Percentiles rank a stretch among this genome's conserved stretches.
Conservation (phyloP, 1,284 basidiomycete genomes). For the Tilletia horrida region DNA sequence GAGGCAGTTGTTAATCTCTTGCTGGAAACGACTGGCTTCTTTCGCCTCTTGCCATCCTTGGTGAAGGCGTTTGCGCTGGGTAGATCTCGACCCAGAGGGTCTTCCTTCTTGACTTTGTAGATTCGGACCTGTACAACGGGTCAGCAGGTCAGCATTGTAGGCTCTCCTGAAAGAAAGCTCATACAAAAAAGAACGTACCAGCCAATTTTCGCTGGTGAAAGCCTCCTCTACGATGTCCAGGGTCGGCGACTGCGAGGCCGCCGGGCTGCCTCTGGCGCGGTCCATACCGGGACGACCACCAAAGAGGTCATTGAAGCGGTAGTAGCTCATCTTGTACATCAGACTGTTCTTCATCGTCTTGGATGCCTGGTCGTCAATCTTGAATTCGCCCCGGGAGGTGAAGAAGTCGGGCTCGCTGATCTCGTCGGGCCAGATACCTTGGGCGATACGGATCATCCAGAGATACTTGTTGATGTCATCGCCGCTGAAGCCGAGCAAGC, state of each 20-base stretch:
- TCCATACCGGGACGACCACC: constrained; percentile 56
- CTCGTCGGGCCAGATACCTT: constrained; percentile 93
- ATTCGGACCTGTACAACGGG: constrained; percentile 69
- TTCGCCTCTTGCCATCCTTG: constrained; percentile 77
- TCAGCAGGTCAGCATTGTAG: no score
- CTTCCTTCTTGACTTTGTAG: constrained; percentile 92
- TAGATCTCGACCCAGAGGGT: constrained; percentile 75
- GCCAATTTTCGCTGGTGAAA: constrained; percentile 52
- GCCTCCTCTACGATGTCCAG: constrained; percentile 53
- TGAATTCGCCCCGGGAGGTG: constrained; percentile 88
- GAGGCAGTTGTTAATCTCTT: background rate
- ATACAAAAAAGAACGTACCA: constrained; percentile 17
- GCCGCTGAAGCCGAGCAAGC: constrained; percentile 91
- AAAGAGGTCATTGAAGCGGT: constrained; percentile 53
- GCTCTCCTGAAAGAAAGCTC: no score
- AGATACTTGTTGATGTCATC: constrained; percentile 99
- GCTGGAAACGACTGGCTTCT: constrained; percentile 24
- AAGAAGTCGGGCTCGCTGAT: constrained; percentile 93
- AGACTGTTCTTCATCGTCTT: constrained; percentile 89
- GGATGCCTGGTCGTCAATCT: constrained; percentile 80
- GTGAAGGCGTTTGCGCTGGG: constrained; percentile 72
- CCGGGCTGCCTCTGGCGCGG: constrained; percentile 38
- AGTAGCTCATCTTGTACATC: constrained; percentile 63
- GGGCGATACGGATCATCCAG: constrained; percentile 79
- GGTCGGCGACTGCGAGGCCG: constrained; percentile 36